Percentiles rank a stretch among this genome's conserved stretches.
phyloP scores from a whole-genome alignment of 2,329 filamentous ascomycete species.

The Stemphylium beticola region DNA sequence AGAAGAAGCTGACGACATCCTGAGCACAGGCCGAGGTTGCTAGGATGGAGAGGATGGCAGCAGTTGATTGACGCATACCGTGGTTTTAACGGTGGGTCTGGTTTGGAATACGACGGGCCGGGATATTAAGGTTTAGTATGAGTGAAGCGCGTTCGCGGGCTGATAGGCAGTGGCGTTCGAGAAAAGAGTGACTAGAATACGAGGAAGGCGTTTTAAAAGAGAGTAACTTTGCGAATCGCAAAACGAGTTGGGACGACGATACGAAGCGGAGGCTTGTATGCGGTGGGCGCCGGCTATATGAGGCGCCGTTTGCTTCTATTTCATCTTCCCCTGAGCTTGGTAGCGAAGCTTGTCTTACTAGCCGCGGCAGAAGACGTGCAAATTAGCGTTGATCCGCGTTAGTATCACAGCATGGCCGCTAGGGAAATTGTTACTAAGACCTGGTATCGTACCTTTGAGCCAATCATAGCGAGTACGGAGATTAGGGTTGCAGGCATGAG shows the following conservation, averaged over 20 bases:
- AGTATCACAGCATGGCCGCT: not conserved
- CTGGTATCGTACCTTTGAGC: not conserved
- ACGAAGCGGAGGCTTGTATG: slow-evolving; percentile 2
- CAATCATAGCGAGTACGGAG: not conserved
- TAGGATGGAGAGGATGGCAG: slow-evolving; percentile 21
- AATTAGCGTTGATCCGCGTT: slow-evolving; percentile 11
- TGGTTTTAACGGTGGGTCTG: slow-evolving; percentile 3
- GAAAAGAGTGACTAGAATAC: slow-evolving; percentile 7
- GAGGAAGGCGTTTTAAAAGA: slow-evolving; percentile 4
- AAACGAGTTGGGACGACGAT: slow-evolving; percentile 3
- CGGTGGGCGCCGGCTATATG: slow-evolving; percentile 3
- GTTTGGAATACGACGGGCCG: not conserved
- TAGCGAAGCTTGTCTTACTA: slow-evolving; percentile 14
- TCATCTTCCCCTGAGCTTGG: slow-evolving; percentile 13
- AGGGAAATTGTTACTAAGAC: slow-evolving; percentile 5
- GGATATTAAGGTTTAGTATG: slow-evolving; percentile 5
- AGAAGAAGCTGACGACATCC: slow-evolving; percentile 29
- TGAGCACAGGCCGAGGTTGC: slow-evolving; percentile 24
- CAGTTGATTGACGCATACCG: slow-evolving; percentile 32
- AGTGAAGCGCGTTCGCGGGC: not conserved
- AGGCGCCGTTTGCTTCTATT: slow-evolving; percentile 10
- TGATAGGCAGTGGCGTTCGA: not conserved
- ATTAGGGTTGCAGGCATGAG: not conserved
- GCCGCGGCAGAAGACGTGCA: slow-evolving; percentile 1
- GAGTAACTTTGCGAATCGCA: slow-evolving; percentile 4